These are phyloP conservation scores for Malbranchea cinnamomea DNA, from an alignment of 2,329 filamentous ascomycete species.

Conservation along the genomic window DNA sequence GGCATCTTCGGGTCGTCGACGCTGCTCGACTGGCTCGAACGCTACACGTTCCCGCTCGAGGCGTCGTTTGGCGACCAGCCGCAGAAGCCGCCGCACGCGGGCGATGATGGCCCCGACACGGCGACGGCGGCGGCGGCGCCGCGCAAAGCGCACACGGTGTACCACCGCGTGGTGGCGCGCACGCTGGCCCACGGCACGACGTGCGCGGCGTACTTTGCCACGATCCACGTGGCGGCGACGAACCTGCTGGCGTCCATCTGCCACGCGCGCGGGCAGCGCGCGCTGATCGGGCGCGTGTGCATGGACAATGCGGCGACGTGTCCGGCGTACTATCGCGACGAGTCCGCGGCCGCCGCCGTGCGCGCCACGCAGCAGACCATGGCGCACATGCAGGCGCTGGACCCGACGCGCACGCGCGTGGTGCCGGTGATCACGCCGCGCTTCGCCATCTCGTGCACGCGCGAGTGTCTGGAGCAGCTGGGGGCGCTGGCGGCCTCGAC, in stretches of 20 bases:
- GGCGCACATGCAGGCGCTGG: conserved; percentile 49
- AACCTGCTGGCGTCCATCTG: conserved; percentile 81
- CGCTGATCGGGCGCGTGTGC: conserved; percentile 84
- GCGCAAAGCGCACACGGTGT: conserved; percentile 37
- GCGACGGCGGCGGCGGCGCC: conserved; percentile 16
- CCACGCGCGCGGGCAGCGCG: conserved; percentile 63
- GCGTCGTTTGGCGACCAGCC: conserved; percentile 52
- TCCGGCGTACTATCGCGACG: conserved; percentile 69
- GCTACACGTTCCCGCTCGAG: conserved; percentile 90
- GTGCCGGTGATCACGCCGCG: conserved; percentile 64
- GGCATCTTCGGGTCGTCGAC: conserved; percentile 91
- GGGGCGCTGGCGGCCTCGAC: conserved; percentile 49
- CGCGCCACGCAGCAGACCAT: conserved; percentile 45
- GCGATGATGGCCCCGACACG: conserved; percentile 11
- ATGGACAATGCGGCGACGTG: conserved; percentile 61
- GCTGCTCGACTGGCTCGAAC: conserved; percentile 83
- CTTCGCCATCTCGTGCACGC: conserved; percentile 43
- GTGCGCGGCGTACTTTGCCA: conserved; percentile 88
- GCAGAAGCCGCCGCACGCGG: conserved; percentile 60
- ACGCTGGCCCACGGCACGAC: conserved; percentile 87
- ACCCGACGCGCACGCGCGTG: conserved; percentile 48
- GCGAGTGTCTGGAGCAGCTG: conserved; percentile 44
- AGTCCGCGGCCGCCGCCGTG: conserved; percentile 43
- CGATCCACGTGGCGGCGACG: conserved; percentile 72
- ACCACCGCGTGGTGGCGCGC: conserved; percentile 60